Evolutionary conservation across 148 eudicot species (phyloP).

Genomic region (Nyssa sinensis): DNA sequence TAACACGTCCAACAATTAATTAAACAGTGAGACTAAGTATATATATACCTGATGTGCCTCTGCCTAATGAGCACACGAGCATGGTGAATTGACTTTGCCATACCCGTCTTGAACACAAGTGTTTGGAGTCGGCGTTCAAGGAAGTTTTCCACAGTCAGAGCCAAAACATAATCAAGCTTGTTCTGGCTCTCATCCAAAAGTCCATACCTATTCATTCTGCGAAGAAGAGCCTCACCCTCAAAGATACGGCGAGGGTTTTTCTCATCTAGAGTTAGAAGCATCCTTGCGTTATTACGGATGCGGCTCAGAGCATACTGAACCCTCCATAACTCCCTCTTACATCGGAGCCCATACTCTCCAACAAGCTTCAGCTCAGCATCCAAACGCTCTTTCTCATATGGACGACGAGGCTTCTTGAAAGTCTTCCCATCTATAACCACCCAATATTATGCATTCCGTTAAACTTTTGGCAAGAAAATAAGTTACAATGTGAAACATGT

Average conservation of each 20-base stretch:
- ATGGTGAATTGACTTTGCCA: conserved; percentile 28
- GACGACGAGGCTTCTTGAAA: conserved; percentile 25
- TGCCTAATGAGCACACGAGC: conserved; percentile 27
- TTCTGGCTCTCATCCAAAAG: conserved; percentile 21
- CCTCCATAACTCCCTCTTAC: conserved; percentile 29
- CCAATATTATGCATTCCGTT: not conserved
- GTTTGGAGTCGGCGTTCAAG: conserved; percentile 29
- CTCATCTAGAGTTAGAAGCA: conserved; percentile 24
- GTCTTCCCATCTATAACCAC: conserved; percentile 14
- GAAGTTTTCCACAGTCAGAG: conserved; percentile 26
- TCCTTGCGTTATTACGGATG: conserved; percentile 23
- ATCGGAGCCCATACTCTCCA: conserved; percentile 23
- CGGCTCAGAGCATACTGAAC: conserved; percentile 27
- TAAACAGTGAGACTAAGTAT: no score
- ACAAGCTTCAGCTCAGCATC: conserved; percentile 27
- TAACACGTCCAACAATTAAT: no score
- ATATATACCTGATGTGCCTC: conserved; percentile 22
- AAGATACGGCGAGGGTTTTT: conserved; percentile 25
- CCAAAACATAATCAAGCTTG: conserved; percentile 29
- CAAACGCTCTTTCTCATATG: conserved; percentile 27
- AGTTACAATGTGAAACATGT: no score
- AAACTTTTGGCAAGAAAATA: no score
- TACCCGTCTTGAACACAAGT: conserved; percentile 23
- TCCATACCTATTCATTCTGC: conserved; percentile 21
- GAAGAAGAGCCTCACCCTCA: conserved; percentile 27